Percentiles rank a stretch among this genome's conserved stretches.
Conservation (phyloP, 2,329 filamentous ascomycete genomes). For the Aspergillus brunneoviolaceus region DNA sequence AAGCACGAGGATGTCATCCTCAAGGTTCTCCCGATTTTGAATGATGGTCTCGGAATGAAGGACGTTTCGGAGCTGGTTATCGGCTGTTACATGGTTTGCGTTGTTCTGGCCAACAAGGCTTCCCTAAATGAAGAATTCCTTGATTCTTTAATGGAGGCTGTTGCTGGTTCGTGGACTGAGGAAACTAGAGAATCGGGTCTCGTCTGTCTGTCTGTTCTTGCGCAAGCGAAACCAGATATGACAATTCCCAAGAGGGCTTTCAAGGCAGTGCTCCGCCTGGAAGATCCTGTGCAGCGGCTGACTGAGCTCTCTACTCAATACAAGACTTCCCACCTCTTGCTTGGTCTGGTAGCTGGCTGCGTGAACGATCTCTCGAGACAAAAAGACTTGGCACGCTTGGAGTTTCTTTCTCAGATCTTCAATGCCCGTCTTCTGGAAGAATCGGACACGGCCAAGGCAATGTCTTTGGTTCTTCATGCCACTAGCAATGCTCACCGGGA, state of each 20-base stretch:
- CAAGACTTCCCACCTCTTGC: conserved; percentile 34
- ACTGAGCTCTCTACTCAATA: conserved; percentile 36
- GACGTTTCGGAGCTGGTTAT: conserved; percentile 76
- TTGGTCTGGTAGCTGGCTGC: conserved; percentile 39
- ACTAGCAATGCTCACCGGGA: conserved; percentile 49
- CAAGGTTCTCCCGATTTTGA: conserved; percentile 66
- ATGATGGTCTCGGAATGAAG: conserved; percentile 73
- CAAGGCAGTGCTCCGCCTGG: conserved; percentile 48
- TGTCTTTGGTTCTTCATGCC: conserved; percentile 36
- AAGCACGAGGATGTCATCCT: conserved; percentile 77
- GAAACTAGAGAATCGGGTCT: conserved; percentile 73
- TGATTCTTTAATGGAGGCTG: conserved; percentile 86
- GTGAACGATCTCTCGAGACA: conserved; percentile 34
- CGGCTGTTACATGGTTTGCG: conserved; percentile 86
- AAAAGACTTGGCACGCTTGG: conserved; percentile 45
- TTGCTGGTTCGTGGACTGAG: conserved; percentile 72
- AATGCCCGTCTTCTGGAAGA: conserved; percentile 33
- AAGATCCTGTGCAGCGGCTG: conserved; percentile 33
- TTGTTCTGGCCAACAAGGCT: conserved; percentile 81
- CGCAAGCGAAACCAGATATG: conserved; percentile 72
- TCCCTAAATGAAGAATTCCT: conserved; percentile 75
- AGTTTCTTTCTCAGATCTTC: conserved; percentile 42
- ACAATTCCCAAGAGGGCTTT: conserved; percentile 69
- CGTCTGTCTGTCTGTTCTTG: conserved; percentile 76
- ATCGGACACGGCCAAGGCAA: conserved; percentile 30